These are phyloP conservation scores for Draba incana DNA, from an alignment of 345 rosid genomes.

Conservation along the genomic window DNA sequence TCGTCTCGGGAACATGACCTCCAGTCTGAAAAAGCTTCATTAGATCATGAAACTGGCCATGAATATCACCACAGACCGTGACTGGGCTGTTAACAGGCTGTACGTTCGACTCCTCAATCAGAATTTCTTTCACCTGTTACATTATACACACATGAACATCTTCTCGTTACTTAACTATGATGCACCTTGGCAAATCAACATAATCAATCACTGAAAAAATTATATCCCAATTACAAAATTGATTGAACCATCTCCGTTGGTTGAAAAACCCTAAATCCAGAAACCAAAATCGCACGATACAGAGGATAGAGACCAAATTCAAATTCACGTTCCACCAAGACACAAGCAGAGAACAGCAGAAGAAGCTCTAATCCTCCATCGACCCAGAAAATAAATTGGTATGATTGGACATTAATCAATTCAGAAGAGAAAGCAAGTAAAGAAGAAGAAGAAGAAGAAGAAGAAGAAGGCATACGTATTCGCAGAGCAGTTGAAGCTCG, in stretches of 20 bases:
- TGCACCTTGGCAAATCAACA: constrained; percentile 13
- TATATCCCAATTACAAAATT: background rate
- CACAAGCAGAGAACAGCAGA: constrained; percentile 6
- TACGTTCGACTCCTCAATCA: constrained; percentile 96
- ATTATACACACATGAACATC: constrained; percentile 16
- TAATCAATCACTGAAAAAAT: background rate
- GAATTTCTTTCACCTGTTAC: constrained; percentile 86
- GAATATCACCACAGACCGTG: constrained; percentile 98
- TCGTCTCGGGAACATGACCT: constrained; percentile 96
- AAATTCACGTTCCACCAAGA: constrained; percentile 12
- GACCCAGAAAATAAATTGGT: background rate
- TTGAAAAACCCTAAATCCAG: constrained; percentile 31
- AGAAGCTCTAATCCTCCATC: constrained; percentile 6
- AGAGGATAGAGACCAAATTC: constrained; percentile 28
- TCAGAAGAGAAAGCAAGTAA: constrained; percentile 22
- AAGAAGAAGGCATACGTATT: constrained; percentile 58
- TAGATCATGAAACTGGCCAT: constrained; percentile 98
- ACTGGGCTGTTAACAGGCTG: constrained; percentile 99
- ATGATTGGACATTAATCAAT: background rate
- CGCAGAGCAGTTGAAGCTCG: constrained; percentile 99
- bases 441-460: constrained; percentile 1
- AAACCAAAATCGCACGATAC: background rate
- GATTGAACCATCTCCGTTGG: background rate
- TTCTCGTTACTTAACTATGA: background rate
- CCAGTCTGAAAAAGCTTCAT: constrained; percentile 99